Conservation (phyloP, 2,329 filamentous ascomycete genomes). For the Colletotrichum eremochloae region DNA sequence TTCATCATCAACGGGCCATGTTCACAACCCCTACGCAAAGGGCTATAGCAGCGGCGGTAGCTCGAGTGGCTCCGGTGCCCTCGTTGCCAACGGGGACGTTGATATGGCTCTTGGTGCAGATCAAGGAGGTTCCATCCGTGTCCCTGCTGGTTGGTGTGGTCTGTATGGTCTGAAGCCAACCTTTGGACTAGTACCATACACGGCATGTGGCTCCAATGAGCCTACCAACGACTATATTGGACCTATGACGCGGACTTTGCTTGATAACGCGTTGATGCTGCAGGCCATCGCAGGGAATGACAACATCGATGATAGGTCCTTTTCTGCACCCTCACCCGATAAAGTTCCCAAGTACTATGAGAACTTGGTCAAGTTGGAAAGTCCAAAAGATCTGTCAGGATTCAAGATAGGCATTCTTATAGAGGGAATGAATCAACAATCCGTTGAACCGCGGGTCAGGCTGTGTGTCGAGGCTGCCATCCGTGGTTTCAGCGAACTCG, state of each 20-base stretch:
- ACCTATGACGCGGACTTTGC: constrained; percentile 56
- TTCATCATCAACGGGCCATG: constrained; percentile 48
- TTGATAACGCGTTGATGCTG: constrained; percentile 56
- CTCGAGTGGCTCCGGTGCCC: constrained; percentile 50
- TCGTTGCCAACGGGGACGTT: constrained; percentile 47
- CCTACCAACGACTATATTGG: constrained; percentile 61
- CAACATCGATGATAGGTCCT: constrained; percentile 55
- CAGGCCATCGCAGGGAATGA: constrained; percentile 59
- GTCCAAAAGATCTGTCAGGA: constrained; percentile 53
- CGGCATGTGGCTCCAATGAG: constrained; percentile 54
- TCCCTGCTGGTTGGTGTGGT: constrained; percentile 50
- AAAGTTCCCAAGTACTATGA: constrained; percentile 53
- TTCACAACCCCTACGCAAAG: constrained; percentile 47
- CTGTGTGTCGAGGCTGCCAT: constrained; percentile 53
- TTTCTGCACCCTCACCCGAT: constrained; percentile 52
- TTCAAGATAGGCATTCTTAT: constrained; percentile 54
- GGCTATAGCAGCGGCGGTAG: constrained; percentile 49
- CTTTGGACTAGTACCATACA: constrained; percentile 59
- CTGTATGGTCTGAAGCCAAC: constrained; percentile 56
- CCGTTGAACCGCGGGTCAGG: constrained; percentile 44
- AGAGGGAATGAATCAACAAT: constrained; percentile 15
- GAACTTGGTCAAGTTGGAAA: constrained; percentile 54
- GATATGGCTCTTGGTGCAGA: constrained; percentile 50
- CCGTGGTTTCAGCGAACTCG: constrained; percentile 53
- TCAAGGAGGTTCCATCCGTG: constrained; percentile 50